phyloP scores from a whole-genome alignment of 2,329 filamentous ascomycete genomes.

The Sporothrix globosa region DNA sequence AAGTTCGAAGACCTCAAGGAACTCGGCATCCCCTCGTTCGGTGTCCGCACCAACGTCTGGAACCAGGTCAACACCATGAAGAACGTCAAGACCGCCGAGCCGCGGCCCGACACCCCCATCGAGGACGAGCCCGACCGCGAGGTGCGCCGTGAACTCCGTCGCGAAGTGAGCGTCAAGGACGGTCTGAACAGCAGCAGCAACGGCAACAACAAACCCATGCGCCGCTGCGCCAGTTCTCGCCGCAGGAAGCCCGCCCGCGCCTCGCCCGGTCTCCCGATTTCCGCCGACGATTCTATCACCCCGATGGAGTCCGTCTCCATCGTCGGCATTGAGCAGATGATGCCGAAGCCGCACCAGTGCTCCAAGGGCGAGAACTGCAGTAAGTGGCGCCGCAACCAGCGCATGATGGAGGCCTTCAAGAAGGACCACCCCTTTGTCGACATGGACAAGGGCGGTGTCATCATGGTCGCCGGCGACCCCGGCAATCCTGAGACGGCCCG shows the following conservation, averaged over 20 bases:
- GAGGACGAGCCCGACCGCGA: conserved; percentile 61
- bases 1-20: conserved; percentile 88
- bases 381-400: conserved; percentile 80
- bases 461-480: conserved; percentile 77
- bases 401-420: conserved; percentile 72
- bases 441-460: conserved; percentile 62
- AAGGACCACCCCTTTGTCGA: conserved; percentile 72
- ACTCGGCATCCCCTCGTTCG: conserved; percentile 78
- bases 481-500: conserved; percentile 71
- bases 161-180: conserved; percentile 38
- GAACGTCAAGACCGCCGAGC: conserved; percentile 56
- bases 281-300: conserved; percentile 68
- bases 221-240: conserved; percentile 48
- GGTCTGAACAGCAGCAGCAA: not conserved
- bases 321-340: conserved; percentile 85
- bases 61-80: conserved; percentile 74
- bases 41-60: conserved; percentile 78
- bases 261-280: not conserved
- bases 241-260: conserved; percentile 42
- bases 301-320: conserved; percentile 86
- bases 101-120: conserved; percentile 61
- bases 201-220: conserved; percentile 34
- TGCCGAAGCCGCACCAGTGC: conserved; percentile 83
- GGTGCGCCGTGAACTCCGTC: conserved; percentile 50
- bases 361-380: conserved; percentile 83